Conservation (phyloP, 2,329 filamentous ascomycete species). For the Capronia epimyces region DNA sequence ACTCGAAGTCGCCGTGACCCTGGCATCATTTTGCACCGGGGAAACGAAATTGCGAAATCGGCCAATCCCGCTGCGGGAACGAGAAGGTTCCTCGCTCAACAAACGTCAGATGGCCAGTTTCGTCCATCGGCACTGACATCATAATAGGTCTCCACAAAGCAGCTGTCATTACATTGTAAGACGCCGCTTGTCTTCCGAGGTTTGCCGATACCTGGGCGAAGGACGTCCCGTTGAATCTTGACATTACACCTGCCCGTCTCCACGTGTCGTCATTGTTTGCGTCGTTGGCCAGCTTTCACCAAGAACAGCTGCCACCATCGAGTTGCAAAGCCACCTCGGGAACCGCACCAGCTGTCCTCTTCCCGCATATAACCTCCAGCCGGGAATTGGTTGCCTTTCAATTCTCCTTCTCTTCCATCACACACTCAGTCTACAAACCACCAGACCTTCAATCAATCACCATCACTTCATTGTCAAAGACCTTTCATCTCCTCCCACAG, state of each 20-base stretch:
- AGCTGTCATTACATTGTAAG: slow-evolving; percentile 14
- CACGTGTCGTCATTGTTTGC: slow-evolving; percentile 25
- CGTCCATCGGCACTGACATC: slow-evolving; percentile 19
- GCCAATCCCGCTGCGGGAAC: not conserved
- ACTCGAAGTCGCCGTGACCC: too few species aligned
- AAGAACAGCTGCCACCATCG: slow-evolving; percentile 6
- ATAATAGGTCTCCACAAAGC: not conserved
- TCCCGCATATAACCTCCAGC: slow-evolving; percentile 14
- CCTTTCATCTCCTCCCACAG: not conserved
- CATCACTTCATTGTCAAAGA: not conserved
- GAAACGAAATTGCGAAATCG: not conserved
- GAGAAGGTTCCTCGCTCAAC: slow-evolving; percentile 2
- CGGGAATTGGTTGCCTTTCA: slow-evolving; percentile 2
- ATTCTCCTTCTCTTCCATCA: slow-evolving; percentile 11
- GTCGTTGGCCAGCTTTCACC: slow-evolving; percentile 6
- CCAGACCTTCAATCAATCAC: not conserved
- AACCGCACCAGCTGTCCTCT: not conserved
- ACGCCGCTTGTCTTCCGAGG: too few species aligned
- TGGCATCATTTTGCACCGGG: not conserved
- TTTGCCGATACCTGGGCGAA: too few species aligned
- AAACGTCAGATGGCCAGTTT: slow-evolving; percentile 12
- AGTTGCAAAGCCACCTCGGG: not conserved
- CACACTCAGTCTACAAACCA: slow-evolving; percentile 3
- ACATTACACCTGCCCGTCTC: slow-evolving; percentile 1
- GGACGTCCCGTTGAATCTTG: not conserved